A percentile compares a stretch with the other conserved stretches of the same genome.
These are phyloP conservation scores for Phyllachora maydis DNA, from an alignment of 2,329 filamentous ascomycete genomes.

Conservation along the genomic window DNA sequence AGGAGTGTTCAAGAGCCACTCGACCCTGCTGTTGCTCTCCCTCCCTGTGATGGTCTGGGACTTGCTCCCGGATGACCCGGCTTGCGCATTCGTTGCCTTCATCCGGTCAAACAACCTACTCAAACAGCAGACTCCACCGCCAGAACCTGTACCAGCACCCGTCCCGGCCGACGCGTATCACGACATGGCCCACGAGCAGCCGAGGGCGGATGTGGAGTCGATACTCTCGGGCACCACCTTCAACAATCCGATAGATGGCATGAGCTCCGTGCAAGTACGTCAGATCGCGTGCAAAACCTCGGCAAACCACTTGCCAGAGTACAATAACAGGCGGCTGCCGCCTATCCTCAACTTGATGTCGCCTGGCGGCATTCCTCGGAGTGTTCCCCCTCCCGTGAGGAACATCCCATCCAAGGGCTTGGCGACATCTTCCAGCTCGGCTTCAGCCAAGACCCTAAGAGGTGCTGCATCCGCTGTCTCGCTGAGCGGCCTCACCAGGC, in stretches of 20 bases:
- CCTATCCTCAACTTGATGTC: background rate
- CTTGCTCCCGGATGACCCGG: constrained; percentile 32
- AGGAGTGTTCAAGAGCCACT: constrained; percentile 39
- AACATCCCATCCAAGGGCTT: too few relatives aligned
- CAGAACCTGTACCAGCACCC: too few relatives aligned
- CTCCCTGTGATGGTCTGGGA: constrained; percentile 40
- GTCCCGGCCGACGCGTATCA: too few relatives aligned
- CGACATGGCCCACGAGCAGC: constrained; percentile 2
- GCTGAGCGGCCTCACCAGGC: constrained; percentile 4
- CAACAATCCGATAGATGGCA: too few relatives aligned
- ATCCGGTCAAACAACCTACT: constrained; percentile 35
- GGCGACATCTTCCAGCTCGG: background rate
- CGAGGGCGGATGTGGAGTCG: constrained; percentile 6
- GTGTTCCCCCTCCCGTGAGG: too few relatives aligned
- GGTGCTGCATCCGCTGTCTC: too few relatives aligned
- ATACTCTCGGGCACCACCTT: background rate
- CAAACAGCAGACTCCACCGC: constrained; percentile 6
- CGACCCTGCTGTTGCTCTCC: constrained; percentile 33
- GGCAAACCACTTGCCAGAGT: too few relatives aligned
- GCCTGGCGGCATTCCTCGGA: too few relatives aligned
- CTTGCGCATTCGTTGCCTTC: constrained; percentile 36
- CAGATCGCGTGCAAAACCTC: too few relatives aligned
- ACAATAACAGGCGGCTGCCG: too few relatives aligned
- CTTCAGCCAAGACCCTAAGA: too few relatives aligned
- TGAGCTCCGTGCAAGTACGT: too few relatives aligned